Evolutionary conservation across 2,329 filamentous ascomycete species (phyloP), one percentile per base, ranked within the genome.

Genomic region (Exophiala lecanii-corni): DNA sequence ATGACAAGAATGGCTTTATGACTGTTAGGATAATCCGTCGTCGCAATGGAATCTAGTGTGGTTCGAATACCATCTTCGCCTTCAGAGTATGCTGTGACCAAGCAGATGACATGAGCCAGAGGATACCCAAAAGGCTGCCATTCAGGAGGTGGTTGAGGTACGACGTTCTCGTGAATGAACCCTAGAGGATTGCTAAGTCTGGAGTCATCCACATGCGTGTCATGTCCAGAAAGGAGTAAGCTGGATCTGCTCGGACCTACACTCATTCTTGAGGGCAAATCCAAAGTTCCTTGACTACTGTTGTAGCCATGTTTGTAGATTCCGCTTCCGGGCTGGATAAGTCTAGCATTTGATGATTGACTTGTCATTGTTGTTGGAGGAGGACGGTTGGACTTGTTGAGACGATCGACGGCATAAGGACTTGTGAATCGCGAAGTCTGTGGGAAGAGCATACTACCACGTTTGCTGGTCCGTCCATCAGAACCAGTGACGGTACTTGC

Each of bases 101-200:
- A 69, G 64, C 91, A 97, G 61, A 98, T 89, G 1, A 86, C 77
- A 66, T 98, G 92, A 35, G 89, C 92, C 53, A 98, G 72, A 10
- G 94, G 92, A 63, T 88, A 98, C 1, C 91, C 92, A 62, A 94
- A 97, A 0, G 92, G 92, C 69, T 96, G 89, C 84, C 89, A 98
- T 64, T 98, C 92, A 2, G 89, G 82, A 6, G 92, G 92, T 26
- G 92, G 92, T 61, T 98, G 92, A 20, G 94, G 91, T 36, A 98
- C 89, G 30, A 98, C 92, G 28, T 86, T 78, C 64, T 96, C 89
- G 62, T 97, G 91, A 43, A 97, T 94, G 63, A 96, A 95, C n/a
- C 89, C 91, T 23, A 87, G 81, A 5, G 91, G 88, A 5, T 89
- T 89, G 28, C 83, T 79, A 1, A 81, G 83, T 36, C 91, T 87